These are phyloP conservation scores for Harrya chromipes DNA, from an alignment of 768 basidiomycete species.

Conservation along the genomic window DNA sequence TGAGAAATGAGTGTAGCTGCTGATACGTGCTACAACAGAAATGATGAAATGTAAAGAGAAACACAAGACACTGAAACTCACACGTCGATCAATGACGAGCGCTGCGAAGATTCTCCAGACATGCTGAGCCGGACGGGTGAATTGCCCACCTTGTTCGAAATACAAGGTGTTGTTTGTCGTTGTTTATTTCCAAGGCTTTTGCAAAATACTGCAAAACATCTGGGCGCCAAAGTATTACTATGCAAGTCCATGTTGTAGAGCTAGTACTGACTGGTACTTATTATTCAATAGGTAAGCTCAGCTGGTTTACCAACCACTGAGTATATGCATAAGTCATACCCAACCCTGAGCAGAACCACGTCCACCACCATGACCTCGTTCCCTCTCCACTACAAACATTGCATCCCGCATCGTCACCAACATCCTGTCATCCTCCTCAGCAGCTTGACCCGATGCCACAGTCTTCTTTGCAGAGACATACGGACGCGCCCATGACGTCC, in stretches of 20 bases:
- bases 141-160: conserved; percentile 3
- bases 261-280: no score
- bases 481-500: conserved; percentile 55
- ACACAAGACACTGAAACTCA: conserved; percentile 21
- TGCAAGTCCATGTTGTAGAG: no score
- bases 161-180: conserved; percentile 17
- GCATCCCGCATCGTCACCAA: conserved; percentile 74
- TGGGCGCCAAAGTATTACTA: no score
- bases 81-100: conserved; percentile 73
- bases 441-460: conserved; percentile 29
- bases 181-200: conserved; percentile 24
- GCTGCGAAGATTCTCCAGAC: conserved; percentile 49
- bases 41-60: neutral
- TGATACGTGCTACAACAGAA: conserved; percentile 51
- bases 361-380: conserved; percentile 81
- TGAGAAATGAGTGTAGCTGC: conserved; percentile 58
- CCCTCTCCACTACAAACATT: conserved; percentile 82
- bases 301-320: no score
- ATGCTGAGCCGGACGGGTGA: conserved; percentile 25
- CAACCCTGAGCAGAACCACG: conserved; percentile 71
- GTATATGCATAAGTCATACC: conserved; percentile 40
- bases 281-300: no score
- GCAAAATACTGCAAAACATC: conserved; percentile 22
- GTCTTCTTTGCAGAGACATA: conserved; percentile 57
- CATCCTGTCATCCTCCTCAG: conserved; percentile 58